A percentile compares a stretch with the other conserved stretches of the same genome.
Conservation (phyloP, 2,329 filamentous ascomycete species). For the Hymenoscyphus linearis region DNA sequence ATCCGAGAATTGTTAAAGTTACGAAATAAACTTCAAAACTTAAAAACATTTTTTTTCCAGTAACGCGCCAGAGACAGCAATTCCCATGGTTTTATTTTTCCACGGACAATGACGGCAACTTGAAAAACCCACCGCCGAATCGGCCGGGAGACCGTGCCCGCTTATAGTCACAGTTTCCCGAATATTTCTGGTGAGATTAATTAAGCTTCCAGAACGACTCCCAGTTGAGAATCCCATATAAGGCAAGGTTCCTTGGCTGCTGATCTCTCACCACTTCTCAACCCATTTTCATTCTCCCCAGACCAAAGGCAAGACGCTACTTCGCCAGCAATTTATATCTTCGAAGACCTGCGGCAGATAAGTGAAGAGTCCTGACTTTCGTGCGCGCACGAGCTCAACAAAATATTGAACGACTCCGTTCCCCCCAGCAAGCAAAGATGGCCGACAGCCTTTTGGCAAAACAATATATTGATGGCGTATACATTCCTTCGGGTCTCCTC, state of each 20-base stretch:
- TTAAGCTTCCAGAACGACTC: neutral
- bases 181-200: constrained; percentile 1
- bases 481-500: constrained; percentile 75
- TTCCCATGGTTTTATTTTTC: too few relatives aligned
- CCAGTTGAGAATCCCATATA: neutral
- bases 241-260: neutral
- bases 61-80: too few relatives aligned
- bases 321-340: neutral
- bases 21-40: neutral
- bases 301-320: neutral
- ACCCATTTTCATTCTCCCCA: neutral
- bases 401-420: neutral
- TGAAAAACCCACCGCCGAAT: neutral
- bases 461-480: constrained; percentile 71
- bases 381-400: constrained; percentile 2
- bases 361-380: neutral
- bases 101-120: too few relatives aligned
- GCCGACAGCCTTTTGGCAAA: constrained; percentile 43
- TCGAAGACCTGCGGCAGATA: neutral
- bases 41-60: too few relatives aligned
- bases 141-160: neutral
- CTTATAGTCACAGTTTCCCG: neutral
- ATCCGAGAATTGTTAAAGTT: neutral
- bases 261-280: neutral
- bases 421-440: constrained; percentile 5